Evolutionary conservation across 805 yeast species (phyloP).

Genomic region (Kodamaea kaohsiungensis): DNA sequence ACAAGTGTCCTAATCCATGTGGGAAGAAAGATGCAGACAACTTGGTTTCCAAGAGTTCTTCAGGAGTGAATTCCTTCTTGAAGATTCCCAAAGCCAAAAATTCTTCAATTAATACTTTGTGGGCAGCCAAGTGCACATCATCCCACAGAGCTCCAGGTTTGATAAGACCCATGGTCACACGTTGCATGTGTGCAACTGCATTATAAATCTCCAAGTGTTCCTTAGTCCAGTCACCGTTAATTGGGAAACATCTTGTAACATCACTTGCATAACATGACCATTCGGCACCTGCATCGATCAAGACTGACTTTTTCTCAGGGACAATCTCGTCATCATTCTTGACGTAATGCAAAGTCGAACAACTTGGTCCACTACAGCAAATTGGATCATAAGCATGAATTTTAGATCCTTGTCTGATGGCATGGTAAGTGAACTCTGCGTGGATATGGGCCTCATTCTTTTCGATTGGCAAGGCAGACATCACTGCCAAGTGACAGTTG

Average conservation of each 20-base stretch:
- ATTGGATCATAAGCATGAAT: constrained; percentile 90
- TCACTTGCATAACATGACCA: constrained; percentile 93
- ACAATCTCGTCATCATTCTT: constrained; percentile 61
- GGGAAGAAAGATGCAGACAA: constrained; percentile 85
- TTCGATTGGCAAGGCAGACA: constrained; percentile 90
- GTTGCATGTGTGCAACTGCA: constrained; percentile 82
- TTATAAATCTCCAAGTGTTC: constrained; percentile 85
- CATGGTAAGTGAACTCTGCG: constrained; percentile 93
- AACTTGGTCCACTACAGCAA: constrained; percentile 89
- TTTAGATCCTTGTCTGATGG: constrained; percentile 91
- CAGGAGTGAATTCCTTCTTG: constrained; percentile 49
- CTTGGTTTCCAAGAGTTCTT: constrained; percentile 69
- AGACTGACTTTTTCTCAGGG: constrained; percentile 60
- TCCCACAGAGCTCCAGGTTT: constrained; percentile 89
- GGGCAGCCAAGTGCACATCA: constrained; percentile 77
- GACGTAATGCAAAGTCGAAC: constrained; percentile 89
- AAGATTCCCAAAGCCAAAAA: constrained; percentile 78
- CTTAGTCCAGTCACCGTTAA: constrained; percentile 82
- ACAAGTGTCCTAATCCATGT: constrained; percentile 91
- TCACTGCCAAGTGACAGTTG: constrained; percentile 84
- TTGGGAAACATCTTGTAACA: constrained; percentile 94
- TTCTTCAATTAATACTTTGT: constrained; percentile 68
- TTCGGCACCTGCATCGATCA: constrained; percentile 97
- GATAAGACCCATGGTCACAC: constrained; percentile 64
- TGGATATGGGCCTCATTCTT: constrained; percentile 87